Evolutionary conservation across 1,284 basidiomycete species (phyloP).

Genomic region (Caloboletus inedulis): DNA sequence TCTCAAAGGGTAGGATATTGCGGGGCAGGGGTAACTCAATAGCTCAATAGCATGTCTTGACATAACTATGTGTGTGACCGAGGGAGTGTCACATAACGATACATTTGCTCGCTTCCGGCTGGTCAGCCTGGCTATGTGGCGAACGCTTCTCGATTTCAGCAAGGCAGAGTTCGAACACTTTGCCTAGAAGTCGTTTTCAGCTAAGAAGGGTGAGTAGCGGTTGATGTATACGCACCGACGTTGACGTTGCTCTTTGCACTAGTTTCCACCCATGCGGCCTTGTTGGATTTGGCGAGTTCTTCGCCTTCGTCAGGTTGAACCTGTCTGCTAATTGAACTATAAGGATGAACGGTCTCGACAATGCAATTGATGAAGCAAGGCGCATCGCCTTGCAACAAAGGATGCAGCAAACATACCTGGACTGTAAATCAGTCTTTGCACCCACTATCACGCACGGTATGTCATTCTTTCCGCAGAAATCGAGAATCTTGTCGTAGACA

Average conservation of each 20-base stretch:
- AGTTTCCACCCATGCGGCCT: constrained; percentile 83
- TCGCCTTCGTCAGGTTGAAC: constrained; percentile 75
- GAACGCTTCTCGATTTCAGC: constrained; percentile 80
- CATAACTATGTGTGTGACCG: constrained; percentile 17
- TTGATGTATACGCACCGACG: constrained; percentile 60
- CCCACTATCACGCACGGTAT: constrained; percentile 97
- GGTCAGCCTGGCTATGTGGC: constrained; percentile 55
- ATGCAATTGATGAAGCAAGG: constrained; percentile 12
- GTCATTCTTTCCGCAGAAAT: constrained; percentile 86
- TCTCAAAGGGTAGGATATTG: constrained; percentile 31
- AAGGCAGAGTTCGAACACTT: constrained; percentile 87
- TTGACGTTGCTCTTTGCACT: constrained; percentile 89
- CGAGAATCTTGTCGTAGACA: constrained; percentile 96
- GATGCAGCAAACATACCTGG: constrained; percentile 48
- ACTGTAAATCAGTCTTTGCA: constrained; percentile 86
- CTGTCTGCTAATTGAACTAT: constrained; percentile 55
- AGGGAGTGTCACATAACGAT: constrained; percentile 59
- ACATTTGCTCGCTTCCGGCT: constrained; percentile 58
- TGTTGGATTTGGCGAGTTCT: constrained; percentile 68
- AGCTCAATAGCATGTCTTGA: constrained; percentile 23
- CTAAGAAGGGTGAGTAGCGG: constrained; percentile 1
- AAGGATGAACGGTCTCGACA: constrained; percentile 27
- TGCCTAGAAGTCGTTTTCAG: constrained; percentile 46
- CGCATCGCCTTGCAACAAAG: constrained; percentile 11
- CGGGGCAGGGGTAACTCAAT: constrained; percentile 27